Percentiles rank a stretch among this genome's conserved stretches.
phyloP scores from a whole-genome alignment of 2,329 filamentous ascomycete genomes.

The Alternaria postmessia region DNA sequence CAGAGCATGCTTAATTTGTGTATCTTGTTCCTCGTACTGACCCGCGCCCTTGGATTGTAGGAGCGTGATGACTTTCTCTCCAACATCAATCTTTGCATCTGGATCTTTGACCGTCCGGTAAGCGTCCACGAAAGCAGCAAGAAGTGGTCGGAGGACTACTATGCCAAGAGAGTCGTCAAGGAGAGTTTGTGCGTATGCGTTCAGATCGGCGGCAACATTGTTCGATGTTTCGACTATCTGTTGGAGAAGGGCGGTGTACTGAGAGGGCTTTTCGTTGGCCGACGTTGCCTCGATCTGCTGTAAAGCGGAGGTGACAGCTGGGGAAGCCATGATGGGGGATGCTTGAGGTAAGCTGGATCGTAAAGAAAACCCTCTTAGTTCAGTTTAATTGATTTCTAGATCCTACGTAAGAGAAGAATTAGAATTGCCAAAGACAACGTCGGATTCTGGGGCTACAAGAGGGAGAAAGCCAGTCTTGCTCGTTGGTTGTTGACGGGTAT shows the following conservation, averaged over 20 bases:
- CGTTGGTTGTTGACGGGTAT: conserved; percentile 2
- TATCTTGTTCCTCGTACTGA: conserved; percentile 82
- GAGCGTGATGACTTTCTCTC: conserved; percentile 73
- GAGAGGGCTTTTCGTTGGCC: conserved; percentile 60
- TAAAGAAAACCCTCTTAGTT: background rate
- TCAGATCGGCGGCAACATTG: conserved; percentile 68
- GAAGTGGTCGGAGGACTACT: conserved; percentile 75
- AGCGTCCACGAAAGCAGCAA: conserved; percentile 70
- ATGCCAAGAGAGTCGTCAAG: conserved; percentile 76
- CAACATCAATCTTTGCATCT: conserved; percentile 77
- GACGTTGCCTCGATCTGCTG: conserved; percentile 59
- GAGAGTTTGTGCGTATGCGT: conserved; percentile 71
- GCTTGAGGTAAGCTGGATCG: background rate
- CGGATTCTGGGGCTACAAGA: background rate
- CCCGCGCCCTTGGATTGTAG: conserved; percentile 73
- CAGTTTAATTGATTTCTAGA: background rate
- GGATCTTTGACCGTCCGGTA: conserved; percentile 69
- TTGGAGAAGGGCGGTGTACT: conserved; percentile 66
- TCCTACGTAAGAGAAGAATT: no score
- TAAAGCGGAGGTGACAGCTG: conserved; percentile 59
- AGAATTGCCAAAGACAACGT: background rate
- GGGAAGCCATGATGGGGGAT: conserved; percentile 56
- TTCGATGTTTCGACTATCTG: conserved; percentile 60
- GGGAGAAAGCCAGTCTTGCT: background rate
- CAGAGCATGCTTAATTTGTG: conserved; percentile 78